Percentiles rank a stretch among this genome's conserved stretches.
These are phyloP conservation scores for Hygrocybe punicea DNA, from an alignment of 768 basidiomycete species.

Conservation along the genomic window DNA sequence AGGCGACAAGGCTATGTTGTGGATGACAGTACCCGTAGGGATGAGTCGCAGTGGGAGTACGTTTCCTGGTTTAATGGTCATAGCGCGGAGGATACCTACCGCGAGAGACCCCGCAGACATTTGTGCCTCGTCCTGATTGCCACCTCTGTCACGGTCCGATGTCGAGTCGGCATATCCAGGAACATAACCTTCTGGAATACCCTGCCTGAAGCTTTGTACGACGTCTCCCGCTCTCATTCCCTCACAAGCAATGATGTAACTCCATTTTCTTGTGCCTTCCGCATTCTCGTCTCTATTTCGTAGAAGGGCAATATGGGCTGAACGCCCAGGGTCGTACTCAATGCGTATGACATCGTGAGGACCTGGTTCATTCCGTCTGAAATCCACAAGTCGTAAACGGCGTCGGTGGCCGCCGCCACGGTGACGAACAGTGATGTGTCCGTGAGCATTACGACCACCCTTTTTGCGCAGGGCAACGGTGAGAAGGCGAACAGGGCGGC, in stretches of 20 bases:
- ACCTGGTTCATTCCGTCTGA: constrained; percentile 71
- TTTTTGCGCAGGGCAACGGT: constrained; percentile 78
- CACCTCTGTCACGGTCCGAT: constrained; percentile 11
- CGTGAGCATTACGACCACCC: constrained; percentile 82
- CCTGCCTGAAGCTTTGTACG: constrained; percentile 80
- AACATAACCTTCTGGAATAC: constrained; percentile 74
- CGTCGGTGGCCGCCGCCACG: constrained; percentile 90
- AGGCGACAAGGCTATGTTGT: constrained; percentile 76
- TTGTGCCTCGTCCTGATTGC: constrained; percentile 12
- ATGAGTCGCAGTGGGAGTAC: constrained; percentile 89
- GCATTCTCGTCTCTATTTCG: constrained; percentile 54
- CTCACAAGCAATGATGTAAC: constrained; percentile 91
- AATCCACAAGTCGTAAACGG: constrained; percentile 85
- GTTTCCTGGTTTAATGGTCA: constrained; percentile 87
- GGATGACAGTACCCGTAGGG: constrained; percentile 87
- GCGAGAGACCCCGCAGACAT: constrained; percentile 62
- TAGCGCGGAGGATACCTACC: constrained; percentile 76
- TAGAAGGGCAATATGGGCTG: constrained; percentile 91
- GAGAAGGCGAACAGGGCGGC: constrained; percentile 78
- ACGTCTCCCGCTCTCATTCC: constrained; percentile 84
- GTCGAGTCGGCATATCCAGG: constrained; percentile 43
- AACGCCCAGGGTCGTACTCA: constrained; percentile 94
- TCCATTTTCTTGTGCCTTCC: constrained; percentile 61
- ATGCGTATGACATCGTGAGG: constrained; percentile 88
- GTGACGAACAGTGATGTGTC: constrained; percentile 82